Conservation (phyloP, 2,329 filamentous ascomycete genomes). For the Scytalidium lignicola region DNA sequence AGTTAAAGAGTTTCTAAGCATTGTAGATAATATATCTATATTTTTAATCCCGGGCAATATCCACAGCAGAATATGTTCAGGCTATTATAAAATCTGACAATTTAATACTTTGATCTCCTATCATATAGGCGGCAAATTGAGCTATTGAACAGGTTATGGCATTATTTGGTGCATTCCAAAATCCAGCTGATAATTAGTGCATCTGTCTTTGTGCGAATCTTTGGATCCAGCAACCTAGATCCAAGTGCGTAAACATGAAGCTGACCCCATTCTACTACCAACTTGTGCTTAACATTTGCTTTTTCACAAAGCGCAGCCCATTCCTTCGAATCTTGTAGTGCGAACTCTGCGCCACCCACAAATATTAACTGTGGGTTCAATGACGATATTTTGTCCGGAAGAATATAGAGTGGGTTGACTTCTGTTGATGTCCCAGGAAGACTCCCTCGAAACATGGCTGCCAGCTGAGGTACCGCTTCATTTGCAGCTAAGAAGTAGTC, state of each 20-base stretch:
- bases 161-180: not conserved
- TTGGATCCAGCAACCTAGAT: not conserved
- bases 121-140: no score
- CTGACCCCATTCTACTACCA: not conserved
- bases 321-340: not conserved
- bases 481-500: slow-evolving; percentile 1
- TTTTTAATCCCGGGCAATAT: no score
- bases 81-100: no score
- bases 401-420: not conserved
- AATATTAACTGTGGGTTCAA: not conserved
- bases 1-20: no score
- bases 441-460: not conserved
- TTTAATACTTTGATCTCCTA: no score
- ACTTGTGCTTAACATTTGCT: not conserved
- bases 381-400: not conserved
- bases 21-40: no score
- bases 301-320: not conserved
- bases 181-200: not conserved
- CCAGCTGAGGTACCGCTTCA: not conserved
- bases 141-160: no score
- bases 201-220: not conserved
- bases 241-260: not conserved
- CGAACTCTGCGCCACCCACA: not conserved
- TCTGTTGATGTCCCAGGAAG: not conserved
- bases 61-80: no score